Conservation (phyloP, 441 rosid species). For the Pelargonium exstipulatum region DNA sequence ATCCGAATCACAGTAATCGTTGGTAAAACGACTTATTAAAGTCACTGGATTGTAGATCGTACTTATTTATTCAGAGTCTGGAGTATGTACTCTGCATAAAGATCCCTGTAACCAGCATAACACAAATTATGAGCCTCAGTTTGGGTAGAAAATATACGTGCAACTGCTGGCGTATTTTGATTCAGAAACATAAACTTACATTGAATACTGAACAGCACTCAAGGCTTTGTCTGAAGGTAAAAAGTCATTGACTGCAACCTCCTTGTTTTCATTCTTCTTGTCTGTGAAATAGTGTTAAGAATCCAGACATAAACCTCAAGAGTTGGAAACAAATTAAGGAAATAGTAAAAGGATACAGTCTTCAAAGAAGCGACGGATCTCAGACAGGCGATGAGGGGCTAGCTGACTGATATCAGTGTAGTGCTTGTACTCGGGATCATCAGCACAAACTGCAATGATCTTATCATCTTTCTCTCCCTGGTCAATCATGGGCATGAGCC, state of each 20-base stretch:
- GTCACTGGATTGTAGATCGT: neutral
- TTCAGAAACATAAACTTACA: constrained; percentile 40
- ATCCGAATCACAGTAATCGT: neutral
- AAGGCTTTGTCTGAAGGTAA: constrained; percentile 70
- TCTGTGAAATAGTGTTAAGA: constrained; percentile 36
- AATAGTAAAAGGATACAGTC: constrained; percentile 67
- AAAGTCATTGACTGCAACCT: constrained; percentile 81
- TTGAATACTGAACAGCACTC: constrained; percentile 75
- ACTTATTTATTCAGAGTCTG: neutral
- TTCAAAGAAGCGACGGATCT: constrained; percentile 95
- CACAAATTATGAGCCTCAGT: neutral
- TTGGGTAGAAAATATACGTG: no score
- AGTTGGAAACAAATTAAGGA: constrained; percentile 28
- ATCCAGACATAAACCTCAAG: neutral
- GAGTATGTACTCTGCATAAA: constrained; percentile 42
- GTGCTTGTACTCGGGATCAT: constrained; percentile 95
- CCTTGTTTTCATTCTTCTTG: constrained; percentile 97
- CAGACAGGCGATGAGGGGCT: constrained; percentile 95
- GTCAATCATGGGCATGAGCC: constrained; percentile 96
- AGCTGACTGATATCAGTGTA: constrained; percentile 86
- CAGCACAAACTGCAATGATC: constrained; percentile 96
- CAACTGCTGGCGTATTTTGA: no score
- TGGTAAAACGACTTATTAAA: neutral
- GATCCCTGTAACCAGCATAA: constrained; percentile 55
- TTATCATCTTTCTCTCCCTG: constrained; percentile 98